Evolutionary conservation across 1,284 basidiomycete species (phyloP).

Genomic region (Ustilago nuda): DNA sequence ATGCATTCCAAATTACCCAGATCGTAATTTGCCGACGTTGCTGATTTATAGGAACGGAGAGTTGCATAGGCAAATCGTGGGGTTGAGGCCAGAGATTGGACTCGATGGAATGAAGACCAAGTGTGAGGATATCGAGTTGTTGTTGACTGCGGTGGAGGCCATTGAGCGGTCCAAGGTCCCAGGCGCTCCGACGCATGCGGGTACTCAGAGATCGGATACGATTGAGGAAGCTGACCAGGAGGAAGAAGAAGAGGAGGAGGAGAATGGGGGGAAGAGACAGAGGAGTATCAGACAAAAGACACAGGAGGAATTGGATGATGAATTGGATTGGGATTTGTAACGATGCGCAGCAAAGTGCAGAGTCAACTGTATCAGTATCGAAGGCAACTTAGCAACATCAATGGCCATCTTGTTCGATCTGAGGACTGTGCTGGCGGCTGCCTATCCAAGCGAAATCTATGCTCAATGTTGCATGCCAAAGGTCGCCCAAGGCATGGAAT

Average conservation of each 20-base stretch:
- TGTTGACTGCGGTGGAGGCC: constrained; percentile 64
- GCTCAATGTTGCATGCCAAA: too few relatives aligned
- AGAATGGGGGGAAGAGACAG: constrained; percentile 15
- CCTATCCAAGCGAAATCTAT: too few relatives aligned
- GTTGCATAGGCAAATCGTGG: constrained; percentile 84
- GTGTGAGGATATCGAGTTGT: constrained; percentile 73
- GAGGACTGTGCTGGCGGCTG: too few relatives aligned
- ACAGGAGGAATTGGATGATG: constrained; percentile 65
- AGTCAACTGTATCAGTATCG: constrained; percentile 7
- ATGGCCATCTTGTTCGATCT: too few relatives aligned
- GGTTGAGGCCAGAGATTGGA: constrained; percentile 76
- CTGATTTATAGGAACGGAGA: constrained; percentile 92
- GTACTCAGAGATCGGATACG: constrained; percentile 25
- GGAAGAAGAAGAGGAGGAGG: constrained; percentile 27
- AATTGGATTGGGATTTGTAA: constrained; percentile 66
- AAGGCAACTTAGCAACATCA: background rate
- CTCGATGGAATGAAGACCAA: constrained; percentile 78
- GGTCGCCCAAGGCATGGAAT: too few relatives aligned
- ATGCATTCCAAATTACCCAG: constrained; percentile 95
- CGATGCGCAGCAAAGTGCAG: background rate
- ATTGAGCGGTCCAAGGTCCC: constrained; percentile 56
- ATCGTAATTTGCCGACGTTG: constrained; percentile 88
- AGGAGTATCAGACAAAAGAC: constrained; percentile 46
- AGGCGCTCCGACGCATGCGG: constrained; percentile 33
- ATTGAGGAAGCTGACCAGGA: constrained; percentile 31